A percentile compares a stretch with the other conserved stretches of the same genome.
phyloP scores from a whole-genome alignment of 2,329 filamentous ascomycete species.

The Coniochaeta sp. region DNA sequence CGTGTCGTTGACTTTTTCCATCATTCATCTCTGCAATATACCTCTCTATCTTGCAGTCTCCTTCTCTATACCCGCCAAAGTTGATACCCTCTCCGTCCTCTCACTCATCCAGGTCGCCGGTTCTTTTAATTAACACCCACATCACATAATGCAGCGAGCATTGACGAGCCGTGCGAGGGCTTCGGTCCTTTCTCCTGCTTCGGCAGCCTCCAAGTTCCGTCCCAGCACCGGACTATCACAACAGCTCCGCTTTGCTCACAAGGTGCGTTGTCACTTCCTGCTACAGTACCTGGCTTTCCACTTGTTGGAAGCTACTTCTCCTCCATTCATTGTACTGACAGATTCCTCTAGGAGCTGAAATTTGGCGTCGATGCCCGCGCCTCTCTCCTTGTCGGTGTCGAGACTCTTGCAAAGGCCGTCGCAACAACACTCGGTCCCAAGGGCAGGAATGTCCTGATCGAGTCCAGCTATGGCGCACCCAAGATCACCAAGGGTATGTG shows the following conservation, averaged over 20 bases:
- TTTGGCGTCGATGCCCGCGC: slow-evolving; percentile 94
- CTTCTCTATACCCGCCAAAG: neutral
- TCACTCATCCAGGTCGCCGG: neutral
- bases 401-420: slow-evolving; percentile 93
- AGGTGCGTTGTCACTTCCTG: slow-evolving; percentile 32
- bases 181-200: slow-evolving; percentile 64
- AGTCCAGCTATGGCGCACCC: slow-evolving; percentile 95
- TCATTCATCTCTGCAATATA: neutral
- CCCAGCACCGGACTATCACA: slow-evolving; percentile 62
- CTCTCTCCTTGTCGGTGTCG: slow-evolving; percentile 83
- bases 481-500: slow-evolving; percentile 97
- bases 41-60: neutral
- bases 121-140: neutral
- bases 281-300: slow-evolving; percentile 4
- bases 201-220: slow-evolving; percentile 55
- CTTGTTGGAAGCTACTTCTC: neutral
- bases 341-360: slow-evolving; percentile 73
- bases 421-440: slow-evolving; percentile 95
- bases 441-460: slow-evolving; percentile 96
- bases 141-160: slow-evolving; percentile 83
- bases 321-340: slow-evolving; percentile 20
- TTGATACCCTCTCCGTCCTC: neutral
- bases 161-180: slow-evolving; percentile 74
- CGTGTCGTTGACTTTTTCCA: slow-evolving; percentile 4
- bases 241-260: slow-evolving; percentile 95